Evolutionary conservation across 345 rosid species (phyloP).

Genomic region (Excoecaria cochinchinensis): DNA sequence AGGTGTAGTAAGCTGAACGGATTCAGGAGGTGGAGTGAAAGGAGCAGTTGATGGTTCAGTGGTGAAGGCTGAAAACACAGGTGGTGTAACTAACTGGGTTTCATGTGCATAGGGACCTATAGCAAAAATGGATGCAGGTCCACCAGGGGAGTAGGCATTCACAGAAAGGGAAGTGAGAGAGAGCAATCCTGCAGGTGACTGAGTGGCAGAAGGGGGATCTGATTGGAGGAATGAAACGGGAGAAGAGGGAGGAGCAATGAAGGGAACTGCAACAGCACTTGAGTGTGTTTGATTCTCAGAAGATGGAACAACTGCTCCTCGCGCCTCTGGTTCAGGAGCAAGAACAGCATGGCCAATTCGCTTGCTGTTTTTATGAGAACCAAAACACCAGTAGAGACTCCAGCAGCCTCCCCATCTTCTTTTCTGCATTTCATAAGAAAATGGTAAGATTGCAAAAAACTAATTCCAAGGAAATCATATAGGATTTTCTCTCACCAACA

Average conservation of each 20-base stretch:
- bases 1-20: constrained; percentile 78
- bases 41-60: constrained; percentile 95
- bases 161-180: constrained; percentile 54
- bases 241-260: constrained; percentile 94
- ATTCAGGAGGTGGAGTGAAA: constrained; percentile 87
- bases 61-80: constrained; percentile 82
- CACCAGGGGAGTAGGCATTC: constrained; percentile 57
- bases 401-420: constrained; percentile 89
- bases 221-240: constrained; percentile 90
- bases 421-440: constrained; percentile 43
- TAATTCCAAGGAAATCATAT: constrained; percentile 4
- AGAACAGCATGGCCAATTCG: constrained; percentile 82
- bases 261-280: constrained; percentile 53
- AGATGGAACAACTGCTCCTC: constrained; percentile 39
- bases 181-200: constrained; percentile 65
- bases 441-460: constrained; percentile 6
- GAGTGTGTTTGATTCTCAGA: constrained; percentile 44
- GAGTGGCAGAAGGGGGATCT: constrained; percentile 74
- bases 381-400: constrained; percentile 77
- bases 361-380: constrained; percentile 66
- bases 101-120: constrained; percentile 93
- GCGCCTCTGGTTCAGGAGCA: constrained; percentile 55
- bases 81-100: constrained; percentile 95
- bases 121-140: constrained; percentile 70
- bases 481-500: not conserved